These are phyloP conservation scores for Trametes meyenii DNA, from an alignment of 768 basidiomycete genomes.

Conservation along the genomic window DNA sequence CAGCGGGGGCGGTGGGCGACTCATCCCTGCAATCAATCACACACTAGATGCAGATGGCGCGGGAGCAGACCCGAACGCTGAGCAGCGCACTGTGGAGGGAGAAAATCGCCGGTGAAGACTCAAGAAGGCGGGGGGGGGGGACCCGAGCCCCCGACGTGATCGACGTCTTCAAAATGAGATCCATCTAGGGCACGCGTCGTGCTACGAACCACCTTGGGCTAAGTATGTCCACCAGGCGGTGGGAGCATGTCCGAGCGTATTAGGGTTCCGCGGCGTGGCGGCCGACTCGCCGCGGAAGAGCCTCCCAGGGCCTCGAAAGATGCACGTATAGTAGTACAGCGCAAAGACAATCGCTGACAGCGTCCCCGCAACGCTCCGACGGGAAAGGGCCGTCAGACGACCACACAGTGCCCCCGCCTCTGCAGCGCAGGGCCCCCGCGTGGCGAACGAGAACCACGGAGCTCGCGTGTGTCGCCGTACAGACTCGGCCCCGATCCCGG, in stretches of 20 bases:
- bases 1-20: background rate
- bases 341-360: no score
- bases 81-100: background rate
- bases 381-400: background rate
- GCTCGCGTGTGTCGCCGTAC: background rate
- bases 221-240: background rate
- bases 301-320: no score
- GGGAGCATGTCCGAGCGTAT: background rate
- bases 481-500: background rate
- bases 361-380: background rate
- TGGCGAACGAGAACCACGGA: background rate
- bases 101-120: background rate
- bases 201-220: background rate
- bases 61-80: background rate
- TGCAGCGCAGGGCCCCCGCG: background rate
- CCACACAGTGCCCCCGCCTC: background rate
- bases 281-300: no score
- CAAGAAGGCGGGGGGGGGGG: background rate
- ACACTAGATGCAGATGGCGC: background rate
- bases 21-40: conserved; percentile 9
- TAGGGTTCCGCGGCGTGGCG: no score
- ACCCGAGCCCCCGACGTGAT: conserved; percentile 10
- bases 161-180: conserved; percentile 11
- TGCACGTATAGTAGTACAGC: no score
- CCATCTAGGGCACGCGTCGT: background rate